Base-by-base conservation (phyloP, 371 early-diverging fungal species). In the Nematocida parisii region DNA sequence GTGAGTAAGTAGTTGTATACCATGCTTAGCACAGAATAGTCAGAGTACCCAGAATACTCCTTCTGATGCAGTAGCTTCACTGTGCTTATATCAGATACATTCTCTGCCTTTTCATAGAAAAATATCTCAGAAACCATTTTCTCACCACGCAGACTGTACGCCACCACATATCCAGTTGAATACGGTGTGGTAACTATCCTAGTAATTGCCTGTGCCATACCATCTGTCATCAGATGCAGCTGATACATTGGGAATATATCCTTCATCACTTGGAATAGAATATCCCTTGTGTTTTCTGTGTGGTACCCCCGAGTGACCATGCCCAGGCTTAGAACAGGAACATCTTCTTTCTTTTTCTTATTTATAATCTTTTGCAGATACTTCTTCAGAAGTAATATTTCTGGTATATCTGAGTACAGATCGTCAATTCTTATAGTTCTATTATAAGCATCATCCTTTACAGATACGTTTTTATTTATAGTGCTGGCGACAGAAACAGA, bases 391-490 rank as follows among this genome's bases (percentile, higher is more conserved):
- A 77, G 6, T 5, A 15, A 1, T 40, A 56, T 24, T 5, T 70
- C 71, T 20, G 80, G 80, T 42, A 77, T 45, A 3, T 70, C 70
- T 46, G 80, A 57, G 33, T 67, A 56, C 40, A 75, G 11, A 15
- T 47, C 18, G 11, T 18, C 7, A 15, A 58, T 22, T 20, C 42
- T 64, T 42, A 39, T 22, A 15, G 39, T 45, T 64, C 39, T 64
- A 11, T 33, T 7, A 33, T n/a, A 3, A 33, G 33, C 2, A 11
- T 40, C 44, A 15, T 27, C 15, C 42, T 27, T 40, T 3, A 64
- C 13, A 5, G 6, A 6, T n/a, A 64, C 64, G 22, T 42, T 64
- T 44, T 64, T 64, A 22, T 64, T 64, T 42, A 44, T 64, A 64
- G 7, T 40, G 7, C 45, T 2, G 3, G 27, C 64, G 1, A 64